Evolutionary conservation across 495 filamentous ascomycete genomes (phyloP).

Genomic region (Hypoxylon rickii): DNA sequence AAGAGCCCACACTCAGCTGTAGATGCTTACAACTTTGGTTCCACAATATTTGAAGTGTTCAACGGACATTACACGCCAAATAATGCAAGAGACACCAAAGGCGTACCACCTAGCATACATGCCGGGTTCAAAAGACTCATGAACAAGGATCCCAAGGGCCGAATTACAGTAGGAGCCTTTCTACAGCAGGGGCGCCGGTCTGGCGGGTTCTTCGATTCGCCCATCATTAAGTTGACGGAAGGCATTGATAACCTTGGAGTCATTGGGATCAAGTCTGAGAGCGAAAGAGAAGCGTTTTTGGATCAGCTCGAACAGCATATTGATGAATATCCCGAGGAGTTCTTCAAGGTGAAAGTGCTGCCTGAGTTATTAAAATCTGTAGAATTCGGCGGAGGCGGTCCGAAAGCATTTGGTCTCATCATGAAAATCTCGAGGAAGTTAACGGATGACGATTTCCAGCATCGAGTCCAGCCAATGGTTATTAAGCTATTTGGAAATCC

Average conservation of each 20-base stretch:
- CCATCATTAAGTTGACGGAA: constrained; percentile 87
- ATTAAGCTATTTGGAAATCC: constrained; percentile 88
- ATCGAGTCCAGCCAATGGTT: constrained; percentile 81
- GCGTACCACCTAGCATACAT: constrained; percentile 84
- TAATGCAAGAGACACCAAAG: constrained; percentile 81
- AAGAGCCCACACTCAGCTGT: constrained; percentile 78
- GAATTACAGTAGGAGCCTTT: constrained; percentile 83
- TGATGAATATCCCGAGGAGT: constrained; percentile 95
- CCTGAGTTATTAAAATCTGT: constrained; percentile 96
- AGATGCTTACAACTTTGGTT: constrained; percentile 85
- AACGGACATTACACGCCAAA: constrained; percentile 77
- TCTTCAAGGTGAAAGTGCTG: constrained; percentile 94
- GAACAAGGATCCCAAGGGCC: constrained; percentile 84
- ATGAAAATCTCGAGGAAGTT: constrained; percentile 89
- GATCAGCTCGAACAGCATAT: constrained; percentile 83
- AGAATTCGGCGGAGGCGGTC: constrained; percentile 94
- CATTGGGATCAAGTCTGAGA: constrained; percentile 85
- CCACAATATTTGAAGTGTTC: constrained; percentile 86
- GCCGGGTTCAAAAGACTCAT: constrained; percentile 85
- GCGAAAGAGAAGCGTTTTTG: constrained; percentile 83
- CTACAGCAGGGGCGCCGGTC: constrained; percentile 83
- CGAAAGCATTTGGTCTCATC: constrained; percentile 85
- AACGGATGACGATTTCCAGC: constrained; percentile 85
- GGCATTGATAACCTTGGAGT: constrained; percentile 90
- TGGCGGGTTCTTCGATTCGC: constrained; percentile 89